Conservation (phyloP, 495 filamentous ascomycete species). For the Hypoxylon fuscum region DNA sequence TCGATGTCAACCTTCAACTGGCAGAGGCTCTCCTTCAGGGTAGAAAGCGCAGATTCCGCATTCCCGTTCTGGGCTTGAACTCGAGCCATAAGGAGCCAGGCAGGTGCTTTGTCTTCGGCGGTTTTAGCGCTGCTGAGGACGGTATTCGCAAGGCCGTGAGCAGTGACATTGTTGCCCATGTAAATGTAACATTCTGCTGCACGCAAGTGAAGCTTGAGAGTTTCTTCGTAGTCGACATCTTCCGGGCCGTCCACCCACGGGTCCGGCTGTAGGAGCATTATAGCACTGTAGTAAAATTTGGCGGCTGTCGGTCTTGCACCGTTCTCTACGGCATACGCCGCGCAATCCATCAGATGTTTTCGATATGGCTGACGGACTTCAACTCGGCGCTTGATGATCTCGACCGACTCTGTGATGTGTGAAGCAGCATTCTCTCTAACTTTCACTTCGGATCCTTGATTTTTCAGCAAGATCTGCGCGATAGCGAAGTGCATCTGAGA, state of each 20-base stretch:
- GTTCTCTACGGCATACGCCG: slow-evolving; percentile 76
- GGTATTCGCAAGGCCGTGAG: slow-evolving; percentile 68
- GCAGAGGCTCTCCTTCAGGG: slow-evolving; percentile 71
- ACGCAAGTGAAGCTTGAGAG: slow-evolving; percentile 74
- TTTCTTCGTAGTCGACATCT: slow-evolving; percentile 90
- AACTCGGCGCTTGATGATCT: slow-evolving; percentile 73
- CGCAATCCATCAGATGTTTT: slow-evolving; percentile 77
- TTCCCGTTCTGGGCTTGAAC: slow-evolving; percentile 78
- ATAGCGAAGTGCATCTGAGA: slow-evolving; percentile 89
- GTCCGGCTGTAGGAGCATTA: slow-evolving; percentile 78
- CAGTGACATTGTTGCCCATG: slow-evolving; percentile 70
- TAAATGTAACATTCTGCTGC: slow-evolving; percentile 85
- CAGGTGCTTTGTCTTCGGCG: slow-evolving; percentile 77
- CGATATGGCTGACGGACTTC: slow-evolving; percentile 69
- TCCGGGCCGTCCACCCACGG: slow-evolving; percentile 75
- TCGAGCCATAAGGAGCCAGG: slow-evolving; percentile 80
- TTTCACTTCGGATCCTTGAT: slow-evolving; percentile 65
- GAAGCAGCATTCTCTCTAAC: slow-evolving; percentile 73
- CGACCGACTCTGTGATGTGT: slow-evolving; percentile 77
- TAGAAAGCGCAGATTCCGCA: slow-evolving; percentile 69
- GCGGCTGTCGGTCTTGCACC: slow-evolving; percentile 81
- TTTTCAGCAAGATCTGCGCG: slow-evolving; percentile 78
- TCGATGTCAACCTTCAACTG: slow-evolving; percentile 73
- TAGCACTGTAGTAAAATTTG: slow-evolving; percentile 77
- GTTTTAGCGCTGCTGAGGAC: slow-evolving; percentile 72